phyloP scores from a whole-genome alignment of 768 basidiomycete species.

The Cantharellus anzutake region DNA sequence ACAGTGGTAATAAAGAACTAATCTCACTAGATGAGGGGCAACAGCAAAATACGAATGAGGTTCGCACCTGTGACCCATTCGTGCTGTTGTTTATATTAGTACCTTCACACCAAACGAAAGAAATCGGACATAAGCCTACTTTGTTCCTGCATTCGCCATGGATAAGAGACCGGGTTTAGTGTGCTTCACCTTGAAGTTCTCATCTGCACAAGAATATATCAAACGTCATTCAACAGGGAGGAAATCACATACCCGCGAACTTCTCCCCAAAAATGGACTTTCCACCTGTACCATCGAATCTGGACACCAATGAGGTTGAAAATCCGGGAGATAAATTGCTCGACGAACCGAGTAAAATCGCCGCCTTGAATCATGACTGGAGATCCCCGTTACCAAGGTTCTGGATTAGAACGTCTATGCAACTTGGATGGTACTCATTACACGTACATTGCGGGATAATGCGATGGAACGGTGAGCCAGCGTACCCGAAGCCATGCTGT shows the following conservation, averaged over 20 bases:
- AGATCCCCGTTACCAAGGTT: slow-evolving; percentile 8
- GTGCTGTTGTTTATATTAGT: neutral
- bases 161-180: slow-evolving; percentile 25
- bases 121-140: slow-evolving; percentile 8
- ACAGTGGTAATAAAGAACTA: slow-evolving; percentile 25
- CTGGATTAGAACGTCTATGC: slow-evolving; percentile 5
- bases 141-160: slow-evolving; percentile 31
- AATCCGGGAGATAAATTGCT: neutral
- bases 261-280: slow-evolving; percentile 21
- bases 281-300: slow-evolving; percentile 21
- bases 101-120: neutral
- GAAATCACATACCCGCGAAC: slow-evolving; percentile 17
- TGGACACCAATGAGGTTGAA: neutral
- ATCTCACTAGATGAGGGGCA: neutral
- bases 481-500: slow-evolving; percentile 20
- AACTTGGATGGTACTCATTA: neutral
- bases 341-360: slow-evolving; percentile 16
- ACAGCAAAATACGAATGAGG: neutral
- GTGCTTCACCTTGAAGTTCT: slow-evolving; percentile 22
- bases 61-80: neutral
- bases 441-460: slow-evolving; percentile 19
- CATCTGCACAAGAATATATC: slow-evolving; percentile 15
- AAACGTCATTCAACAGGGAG: neutral
- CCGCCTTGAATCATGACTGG: slow-evolving; percentile 24
- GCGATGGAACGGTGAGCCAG: slow-evolving; percentile 20